phyloP scores from a whole-genome alignment of 345 rosid genomes.

The Limnanthes douglasii region DNA sequence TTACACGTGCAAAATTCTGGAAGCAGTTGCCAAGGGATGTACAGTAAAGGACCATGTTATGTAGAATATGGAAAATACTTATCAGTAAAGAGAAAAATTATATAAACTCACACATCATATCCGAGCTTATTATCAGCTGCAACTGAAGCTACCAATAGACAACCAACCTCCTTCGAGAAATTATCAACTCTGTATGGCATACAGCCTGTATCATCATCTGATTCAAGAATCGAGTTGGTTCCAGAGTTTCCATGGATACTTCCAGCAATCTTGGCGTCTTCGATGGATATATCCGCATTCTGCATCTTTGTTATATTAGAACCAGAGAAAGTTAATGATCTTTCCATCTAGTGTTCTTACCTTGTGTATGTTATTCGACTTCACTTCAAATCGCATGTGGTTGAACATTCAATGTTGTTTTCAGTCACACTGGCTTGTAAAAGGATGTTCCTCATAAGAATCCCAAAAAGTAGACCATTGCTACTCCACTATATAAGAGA shows the following conservation, averaged over 20 bases:
- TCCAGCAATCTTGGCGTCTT: slow-evolving; percentile 62
- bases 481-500: slow-evolving; percentile 62
- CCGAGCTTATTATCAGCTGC: no score
- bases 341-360: slow-evolving; percentile 17
- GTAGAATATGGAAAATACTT: no score
- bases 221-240: slow-evolving; percentile 73
- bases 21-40: no score
- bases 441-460: slow-evolving; percentile 36
- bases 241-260: slow-evolving; percentile 64
- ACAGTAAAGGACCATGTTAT: no score
- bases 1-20: no score
- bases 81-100: no score
- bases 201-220: slow-evolving; percentile 82
- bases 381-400: slow-evolving; percentile 54
- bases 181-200: slow-evolving; percentile 97
- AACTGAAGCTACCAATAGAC: no score
- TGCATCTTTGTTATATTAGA: no score
- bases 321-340: no score
- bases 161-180: slow-evolving; percentile 89
- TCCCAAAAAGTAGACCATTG: slow-evolving; percentile 64
- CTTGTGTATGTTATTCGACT: slow-evolving; percentile 80
- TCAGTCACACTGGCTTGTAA: slow-evolving; percentile 28
- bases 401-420: slow-evolving; percentile 28
- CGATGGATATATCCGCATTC: slow-evolving; percentile 65
- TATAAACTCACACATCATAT: no score